Percentiles rank a stretch among this genome's conserved stretches.
Conservation (phyloP, 2,329 filamentous ascomycete genomes). For the Exophiala oligosperma region DNA sequence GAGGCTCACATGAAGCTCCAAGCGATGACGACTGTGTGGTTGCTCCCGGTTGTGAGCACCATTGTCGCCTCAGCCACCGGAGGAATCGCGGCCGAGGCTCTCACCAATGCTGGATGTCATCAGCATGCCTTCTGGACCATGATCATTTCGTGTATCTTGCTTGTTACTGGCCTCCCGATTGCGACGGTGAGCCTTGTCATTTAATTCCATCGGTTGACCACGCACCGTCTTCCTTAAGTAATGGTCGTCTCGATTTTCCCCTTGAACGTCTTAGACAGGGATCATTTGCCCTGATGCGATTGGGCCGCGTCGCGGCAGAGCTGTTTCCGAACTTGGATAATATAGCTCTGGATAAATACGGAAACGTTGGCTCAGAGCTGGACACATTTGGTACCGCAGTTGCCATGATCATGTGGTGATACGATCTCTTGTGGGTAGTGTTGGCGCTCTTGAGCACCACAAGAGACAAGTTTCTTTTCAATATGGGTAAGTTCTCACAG, state of each 20-base stretch:
- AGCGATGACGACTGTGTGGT: slow-evolving; percentile 62
- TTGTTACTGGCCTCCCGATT: slow-evolving; percentile 59
- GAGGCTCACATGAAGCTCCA: too few species aligned
- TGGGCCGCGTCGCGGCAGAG: slow-evolving; percentile 47
- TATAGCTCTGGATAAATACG: slow-evolving; percentile 34
- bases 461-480: slow-evolving; percentile 53
- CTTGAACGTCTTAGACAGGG: slow-evolving; percentile 67
- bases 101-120: slow-evolving; percentile 38
- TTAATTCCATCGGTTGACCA: slow-evolving; percentile 67
- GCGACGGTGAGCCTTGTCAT: slow-evolving; percentile 64
- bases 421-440: slow-evolving; percentile 41
- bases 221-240: slow-evolving; percentile 68
- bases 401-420: slow-evolving; percentile 39
- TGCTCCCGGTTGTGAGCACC: slow-evolving; percentile 69
- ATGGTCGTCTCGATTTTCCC: slow-evolving; percentile 69
- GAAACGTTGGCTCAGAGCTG: slow-evolving; percentile 29
- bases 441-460: slow-evolving; percentile 38
- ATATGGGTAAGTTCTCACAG: slow-evolving; percentile 40
- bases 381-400: slow-evolving; percentile 26
- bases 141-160: slow-evolving; percentile 65
- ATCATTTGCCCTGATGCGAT: slow-evolving; percentile 57
- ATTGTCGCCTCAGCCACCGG: slow-evolving; percentile 67
- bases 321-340: slow-evolving; percentile 36
- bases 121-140: slow-evolving; percentile 63
- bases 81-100: slow-evolving; percentile 59